Evolutionary conservation across 768 basidiomycete species (phyloP), one percentile per base, ranked within the genome.

Genomic region (Rhizopogon vinicolor): DNA sequence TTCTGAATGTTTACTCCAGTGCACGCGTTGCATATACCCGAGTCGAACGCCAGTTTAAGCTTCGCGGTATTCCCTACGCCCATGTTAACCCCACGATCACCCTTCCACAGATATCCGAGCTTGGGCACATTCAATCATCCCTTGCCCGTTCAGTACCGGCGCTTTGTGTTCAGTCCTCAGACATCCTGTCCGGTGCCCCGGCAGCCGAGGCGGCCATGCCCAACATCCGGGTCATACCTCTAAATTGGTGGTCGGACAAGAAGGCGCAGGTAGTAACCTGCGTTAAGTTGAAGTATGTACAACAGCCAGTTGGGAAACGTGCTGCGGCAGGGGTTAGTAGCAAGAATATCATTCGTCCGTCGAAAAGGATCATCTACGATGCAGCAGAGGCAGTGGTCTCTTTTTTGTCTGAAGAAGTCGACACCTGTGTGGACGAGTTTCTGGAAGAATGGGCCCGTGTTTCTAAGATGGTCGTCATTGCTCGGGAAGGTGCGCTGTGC

Each of bases 141-240:
- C 78, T 91, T 19, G 82, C 86, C 0, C 84, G 83, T 29, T 86
- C 89, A 14, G 85, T 96, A 7, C 93, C 93, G 0, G 87, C 85
- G 1, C 76, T 96, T 3, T 90, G 88, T 57, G 91, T 96, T 10
- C 82, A 88, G 62, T 89, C 93, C 0, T 77, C 83, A 16, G 83
- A 93, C 62, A 88, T 95, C 44, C 75, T 93, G 19, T 86, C 86
- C 0, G 89, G 89, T 7, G 89, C 86, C 2, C 88, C 90, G 3
- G 93, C 92, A 4, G 89, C 87, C 19, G 93, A 95, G 65, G 93
- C 93, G 4, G 93, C 93, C 5, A 91, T 93, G 90, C 86, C 91
- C 7, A 93, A 91, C 64, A 92, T 95, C 51, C 86, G 87, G 40
- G 88, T 95, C 49, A 87, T 92, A 59, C 89, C 92, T 7, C 75